Conservation (phyloP, 108 stramenopile species). For the Fistulifera solaris region DNA sequence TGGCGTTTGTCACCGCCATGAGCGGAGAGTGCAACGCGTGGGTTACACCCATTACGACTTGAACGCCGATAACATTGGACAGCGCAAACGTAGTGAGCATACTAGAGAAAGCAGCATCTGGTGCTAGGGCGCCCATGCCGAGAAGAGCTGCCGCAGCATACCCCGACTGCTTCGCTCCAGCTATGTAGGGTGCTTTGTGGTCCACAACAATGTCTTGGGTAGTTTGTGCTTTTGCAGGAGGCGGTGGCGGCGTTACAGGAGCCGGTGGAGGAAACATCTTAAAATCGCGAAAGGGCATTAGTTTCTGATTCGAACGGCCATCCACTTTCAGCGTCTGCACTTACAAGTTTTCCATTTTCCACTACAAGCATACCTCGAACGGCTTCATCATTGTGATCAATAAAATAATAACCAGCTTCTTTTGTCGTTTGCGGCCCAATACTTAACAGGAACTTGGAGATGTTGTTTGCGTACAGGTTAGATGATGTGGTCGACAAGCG, state of each 20-base stretch:
- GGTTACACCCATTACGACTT: slow-evolving; percentile 93
- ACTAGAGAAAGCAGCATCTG: slow-evolving; percentile 84
- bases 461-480: slow-evolving; percentile 93
- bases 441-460: slow-evolving; percentile 92
- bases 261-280: slow-evolving; percentile 79
- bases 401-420: slow-evolving; percentile 60
- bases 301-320: no score
- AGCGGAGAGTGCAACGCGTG: slow-evolving; percentile 97
- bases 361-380: slow-evolving; percentile 88
- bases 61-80: slow-evolving; percentile 89
- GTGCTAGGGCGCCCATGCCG: slow-evolving; percentile 81
- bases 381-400: slow-evolving; percentile 93
- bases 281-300: no score
- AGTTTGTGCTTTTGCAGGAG: slow-evolving; percentile 28
- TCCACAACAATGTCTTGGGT: slow-evolving; percentile 32
- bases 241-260: slow-evolving; percentile 71
- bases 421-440: slow-evolving; percentile 86
- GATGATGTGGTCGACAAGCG: slow-evolving; percentile 93
- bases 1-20: slow-evolving; percentile 98
- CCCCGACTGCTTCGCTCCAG: slow-evolving; percentile 42
- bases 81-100: slow-evolving; percentile 97
- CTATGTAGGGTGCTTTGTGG: slow-evolving; percentile 53
- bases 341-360: slow-evolving; percentile 76
- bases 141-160: slow-evolving; percentile 66
- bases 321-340: background rate